Evolutionary conservation across 2,329 filamentous ascomycete genomes (phyloP).

Genomic region (Fusarium oxysporum): DNA sequence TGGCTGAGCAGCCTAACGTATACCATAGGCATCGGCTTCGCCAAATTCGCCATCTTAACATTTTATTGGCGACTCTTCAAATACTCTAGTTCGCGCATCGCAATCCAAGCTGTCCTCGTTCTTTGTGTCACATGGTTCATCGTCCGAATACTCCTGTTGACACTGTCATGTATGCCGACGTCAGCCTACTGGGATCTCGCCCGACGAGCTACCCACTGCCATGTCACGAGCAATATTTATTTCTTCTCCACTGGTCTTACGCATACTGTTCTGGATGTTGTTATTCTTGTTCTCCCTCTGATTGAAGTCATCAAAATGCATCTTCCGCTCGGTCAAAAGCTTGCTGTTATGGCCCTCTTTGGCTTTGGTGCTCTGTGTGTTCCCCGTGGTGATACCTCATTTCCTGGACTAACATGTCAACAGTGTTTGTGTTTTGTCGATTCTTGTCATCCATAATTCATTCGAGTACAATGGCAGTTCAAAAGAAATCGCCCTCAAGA

Average conservation of each 20-base stretch:
- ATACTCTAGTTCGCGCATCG: slow-evolving; percentile 40
- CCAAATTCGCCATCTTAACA: slow-evolving; percentile 44
- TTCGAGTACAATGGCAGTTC: slow-evolving; percentile 28
- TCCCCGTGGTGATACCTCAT: rapidly evolving
- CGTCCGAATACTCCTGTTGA: slow-evolving; percentile 45
- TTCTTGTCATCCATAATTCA: slow-evolving; percentile 41
- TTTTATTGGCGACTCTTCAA: slow-evolving; percentile 49
- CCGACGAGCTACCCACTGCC: slow-evolving; percentile 40
- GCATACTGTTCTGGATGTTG: slow-evolving; percentile 48
- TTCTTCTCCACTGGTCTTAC: slow-evolving; percentile 48
- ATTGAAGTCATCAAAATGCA: slow-evolving; percentile 47
- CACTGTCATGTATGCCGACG: slow-evolving; percentile 50
- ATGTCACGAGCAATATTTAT: slow-evolving; percentile 46
- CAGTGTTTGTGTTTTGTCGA: slow-evolving; percentile 39
- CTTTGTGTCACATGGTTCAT: slow-evolving; percentile 42
- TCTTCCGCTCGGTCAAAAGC: slow-evolving; percentile 44
- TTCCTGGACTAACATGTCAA: neutral
- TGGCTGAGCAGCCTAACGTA: slow-evolving; percentile 45
- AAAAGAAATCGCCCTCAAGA: slow-evolving; percentile 41
- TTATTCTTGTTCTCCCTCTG: slow-evolving; percentile 47
- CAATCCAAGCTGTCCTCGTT: slow-evolving; percentile 42
- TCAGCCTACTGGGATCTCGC: slow-evolving; percentile 49
- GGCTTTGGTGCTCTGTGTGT: slow-evolving; percentile 46
- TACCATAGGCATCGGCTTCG: slow-evolving; percentile 39
- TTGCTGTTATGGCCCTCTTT: slow-evolving; percentile 46